Evolutionary conservation across 768 basidiomycete genomes (phyloP), one percentile per base, ranked within the genome.

Genomic region (Suillus subaureus): DNA sequence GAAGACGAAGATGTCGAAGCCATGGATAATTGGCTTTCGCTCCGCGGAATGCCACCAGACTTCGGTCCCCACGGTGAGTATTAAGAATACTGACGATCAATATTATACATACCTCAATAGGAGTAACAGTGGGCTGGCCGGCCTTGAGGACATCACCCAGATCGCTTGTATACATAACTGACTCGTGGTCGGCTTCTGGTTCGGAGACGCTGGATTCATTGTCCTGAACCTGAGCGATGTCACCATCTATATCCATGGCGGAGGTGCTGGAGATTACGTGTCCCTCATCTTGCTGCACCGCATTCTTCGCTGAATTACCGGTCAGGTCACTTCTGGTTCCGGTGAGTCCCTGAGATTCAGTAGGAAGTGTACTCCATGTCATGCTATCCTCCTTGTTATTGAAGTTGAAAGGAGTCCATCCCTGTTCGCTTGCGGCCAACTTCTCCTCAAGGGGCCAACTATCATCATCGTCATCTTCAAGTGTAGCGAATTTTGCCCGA

Each of bases 381-480:
- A 87, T 83, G 67, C 86, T 89, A 70, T 92, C 91, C 56, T 91
- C 90, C 9, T 80, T 76, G 28, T 75, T 73, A 63, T 76, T 81
- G 60, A 79, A 77, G 35, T 83, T 84, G 68, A 88, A 88, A 55
- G 83, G 80, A 18, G 84, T 85, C 91, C 91, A 92, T 66, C 83
- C 78, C 63, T 77, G 83, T 42, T 84, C 80, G 12, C 80, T 82
- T 45, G 80, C 79, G 0, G 83, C 79, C 63, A 89, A 75, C 68
- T 87, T 89, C 68, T 89, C 89, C 47, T 90, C 86, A 33, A 90
- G 77, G 12, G 88, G 89, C 91, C 90, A 93, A 72, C 91, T 92
- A 70, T 92, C 90, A 12, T 84, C 83, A 61, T 89, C 88, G 55
- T 88, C 86, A 16, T 75, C 74, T n/a, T 56, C 55, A 23, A 47